Evolutionary conservation across 139 green algal genomes (phyloP).

Genomic region (Pseudopediastrum boryanum): DNA sequence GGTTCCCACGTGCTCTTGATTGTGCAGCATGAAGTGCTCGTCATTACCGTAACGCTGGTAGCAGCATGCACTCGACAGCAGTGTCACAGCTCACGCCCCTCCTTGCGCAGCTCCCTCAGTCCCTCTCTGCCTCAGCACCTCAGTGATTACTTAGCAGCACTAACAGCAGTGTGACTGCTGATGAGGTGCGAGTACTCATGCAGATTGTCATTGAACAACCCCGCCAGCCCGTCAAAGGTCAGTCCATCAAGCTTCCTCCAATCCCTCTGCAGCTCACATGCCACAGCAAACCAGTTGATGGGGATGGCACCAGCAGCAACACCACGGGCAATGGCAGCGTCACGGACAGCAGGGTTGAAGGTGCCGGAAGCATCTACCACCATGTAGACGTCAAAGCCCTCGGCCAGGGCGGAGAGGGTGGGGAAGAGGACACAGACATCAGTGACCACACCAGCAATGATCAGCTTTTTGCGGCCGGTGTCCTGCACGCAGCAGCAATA

Average conservation of each 20-base stretch:
- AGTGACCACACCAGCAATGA: constrained; percentile 30
- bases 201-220: constrained; percentile 18
- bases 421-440: constrained; percentile 38
- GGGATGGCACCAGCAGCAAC: not conserved
- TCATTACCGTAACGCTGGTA: too few relatives aligned
- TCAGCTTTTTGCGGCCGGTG: constrained; percentile 32
- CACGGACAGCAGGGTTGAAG: constrained; percentile 8
- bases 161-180: constrained; percentile 13
- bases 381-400: constrained; percentile 29
- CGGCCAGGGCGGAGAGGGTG: constrained; percentile 1
- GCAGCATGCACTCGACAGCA: too few relatives aligned
- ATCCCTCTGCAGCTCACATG: constrained; percentile 36
- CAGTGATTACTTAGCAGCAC: not conserved
- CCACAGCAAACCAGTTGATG: constrained; percentile 41
- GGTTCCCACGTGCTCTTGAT: too few relatives aligned
- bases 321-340: constrained; percentile 16
- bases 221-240: not conserved
- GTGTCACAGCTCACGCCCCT: too few relatives aligned
- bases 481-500: constrained; percentile 6
- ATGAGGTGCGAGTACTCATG: constrained; percentile 31
- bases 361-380: constrained; percentile 26
- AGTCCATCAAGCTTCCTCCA: constrained; percentile 12
- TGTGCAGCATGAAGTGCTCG: too few relatives aligned
- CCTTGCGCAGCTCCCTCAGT: too few relatives aligned
- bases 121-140: too few relatives aligned